A percentile compares a stretch with the other conserved stretches of the same genome.
phyloP scores from a whole-genome alignment of 768 basidiomycete genomes.

The Lepiota subincarnata region DNA sequence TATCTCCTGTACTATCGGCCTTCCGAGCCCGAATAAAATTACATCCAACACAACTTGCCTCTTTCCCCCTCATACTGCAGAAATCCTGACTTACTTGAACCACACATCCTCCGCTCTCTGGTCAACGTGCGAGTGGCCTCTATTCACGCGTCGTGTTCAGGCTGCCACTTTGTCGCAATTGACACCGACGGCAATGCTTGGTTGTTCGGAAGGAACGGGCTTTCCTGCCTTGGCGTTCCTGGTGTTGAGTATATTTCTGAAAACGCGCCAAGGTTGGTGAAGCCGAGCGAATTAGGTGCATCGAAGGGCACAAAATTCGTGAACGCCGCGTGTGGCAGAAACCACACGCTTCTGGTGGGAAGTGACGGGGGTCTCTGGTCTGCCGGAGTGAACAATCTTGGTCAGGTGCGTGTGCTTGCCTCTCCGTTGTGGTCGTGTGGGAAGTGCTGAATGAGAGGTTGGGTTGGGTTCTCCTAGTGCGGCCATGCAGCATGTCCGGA shows the following conservation, averaged over 20 bases:
- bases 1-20: not conserved
- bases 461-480: conserved; percentile 43
- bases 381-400: conserved; percentile 74
- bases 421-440: conserved; percentile 1
- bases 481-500: conserved; percentile 66
- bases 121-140: conserved; percentile 72
- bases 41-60: conserved; percentile 6
- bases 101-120: conserved; percentile 85
- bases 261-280: conserved; percentile 63
- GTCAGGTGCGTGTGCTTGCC: conserved; percentile 56
- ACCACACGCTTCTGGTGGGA: conserved; percentile 80
- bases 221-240: conserved; percentile 59
- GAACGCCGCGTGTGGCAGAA: conserved; percentile 77
- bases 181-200: conserved; percentile 79
- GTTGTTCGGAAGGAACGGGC: conserved; percentile 85
- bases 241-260: conserved; percentile 63
- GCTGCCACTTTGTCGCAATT: conserved; percentile 73
- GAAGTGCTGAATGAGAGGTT: not conserved
- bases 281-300: conserved; percentile 60
- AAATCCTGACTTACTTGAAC: conserved; percentile 80
- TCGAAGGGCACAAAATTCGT: conserved; percentile 59
- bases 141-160: conserved; percentile 70
- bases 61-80: conserved; percentile 21
- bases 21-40: conserved; percentile 13
- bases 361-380: conserved; percentile 82